Base-by-base conservation (phyloP, 1,139 yeast species). In the Taphrina flavorubra region DNA sequence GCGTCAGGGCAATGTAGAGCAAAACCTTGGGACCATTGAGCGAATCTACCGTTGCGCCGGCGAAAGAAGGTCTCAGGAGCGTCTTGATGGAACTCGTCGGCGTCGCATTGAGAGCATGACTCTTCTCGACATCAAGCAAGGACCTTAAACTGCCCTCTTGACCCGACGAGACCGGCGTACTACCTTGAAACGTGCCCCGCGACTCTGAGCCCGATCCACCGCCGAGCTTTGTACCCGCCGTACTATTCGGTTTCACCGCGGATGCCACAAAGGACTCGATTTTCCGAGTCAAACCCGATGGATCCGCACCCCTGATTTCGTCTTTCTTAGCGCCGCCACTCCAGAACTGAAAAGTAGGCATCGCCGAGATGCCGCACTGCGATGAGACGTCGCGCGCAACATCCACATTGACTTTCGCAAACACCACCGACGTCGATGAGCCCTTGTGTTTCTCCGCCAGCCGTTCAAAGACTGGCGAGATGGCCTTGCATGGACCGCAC, bases 401-500 rank as follows among this genome's bases (percentile, higher is more conserved):
- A 77, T 92, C 97, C 71, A 90, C 92, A 75, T 90, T 95, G 70
- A 90, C 87, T 80, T 91, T 91, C 79, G 85, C 82, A 79, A 91
- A 90, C 25, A 65, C 51, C 76, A 85, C 74, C 70, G 77, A 82
- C 72, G 78, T 78, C 5, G 58, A 18, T 25, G 31, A 25, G 3
- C 46, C 55, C 39, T 42, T 62, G 59, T 65, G 56, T 63, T 77
- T 76, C 16, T 80, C 77, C 46, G 82, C 79, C 72, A 88, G 84
- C 78, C 88, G 86, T 73, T 88, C 90, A 74, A 90, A 80, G 73
- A 87, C 79, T 70, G 97, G 97, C 44, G 92, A 85, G 78, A 91
- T 87, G 76, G 89, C 89, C 79, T 88, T 89, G 81, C 97, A 91
- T 55, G 97, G 97, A 68, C 94, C 96, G 80, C 97, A 91, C 67